Evolutionary conservation across 495 filamentous ascomycete genomes (phyloP), one percentile per base, ranked within the genome.

Genomic region (Terfezia claveryi): DNA sequence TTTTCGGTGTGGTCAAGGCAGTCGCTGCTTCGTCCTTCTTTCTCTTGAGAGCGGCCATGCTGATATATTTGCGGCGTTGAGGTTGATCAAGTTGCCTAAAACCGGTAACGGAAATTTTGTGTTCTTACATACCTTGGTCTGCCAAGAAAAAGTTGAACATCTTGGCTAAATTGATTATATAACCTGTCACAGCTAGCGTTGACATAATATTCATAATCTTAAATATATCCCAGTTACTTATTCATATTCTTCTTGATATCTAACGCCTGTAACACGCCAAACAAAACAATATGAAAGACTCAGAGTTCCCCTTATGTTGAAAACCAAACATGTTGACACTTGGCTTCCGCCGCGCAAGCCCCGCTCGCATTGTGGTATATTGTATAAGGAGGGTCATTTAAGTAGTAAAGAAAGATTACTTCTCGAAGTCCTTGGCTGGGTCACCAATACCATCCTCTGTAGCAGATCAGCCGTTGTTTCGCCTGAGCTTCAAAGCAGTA

Each of bases 401-500:
- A 2, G 20, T 20, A 32, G 5, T 2, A 32, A 32, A 1, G 27
- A 32, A 32, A 32, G 4, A 32, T 4, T 56, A 65, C 23, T 91
- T 92, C 69, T 95, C 91, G 67, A 91, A 65, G 63, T 96, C 92
- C 71, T 96, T 98, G 36, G 78, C 86, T 27, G 91, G 92, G 66
- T 98, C 91, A 12, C 85, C 85, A 59, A 98, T 98, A 20, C 91
- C 91, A 68, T 94, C 86, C 68, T 95, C 91, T 66, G 23, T 53
- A 23, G 14, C 46, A 37, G 5, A 9, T 10, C 44, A 20, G n/a
- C 23, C 16, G 23, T 27, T 49, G 44, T 32, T 32, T 7, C 44
- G 3, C 44, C 38, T 16, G 38, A 46, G 1, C 38, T 16, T 46
- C 16, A 1, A 14, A 49, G 44, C 14, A 49, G 27, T 32, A 49